Percentiles rank a stretch among this genome's conserved stretches.
phyloP scores from a whole-genome alignment of 1,139 yeast genomes.

The Meyerozyma athensensis region DNA sequence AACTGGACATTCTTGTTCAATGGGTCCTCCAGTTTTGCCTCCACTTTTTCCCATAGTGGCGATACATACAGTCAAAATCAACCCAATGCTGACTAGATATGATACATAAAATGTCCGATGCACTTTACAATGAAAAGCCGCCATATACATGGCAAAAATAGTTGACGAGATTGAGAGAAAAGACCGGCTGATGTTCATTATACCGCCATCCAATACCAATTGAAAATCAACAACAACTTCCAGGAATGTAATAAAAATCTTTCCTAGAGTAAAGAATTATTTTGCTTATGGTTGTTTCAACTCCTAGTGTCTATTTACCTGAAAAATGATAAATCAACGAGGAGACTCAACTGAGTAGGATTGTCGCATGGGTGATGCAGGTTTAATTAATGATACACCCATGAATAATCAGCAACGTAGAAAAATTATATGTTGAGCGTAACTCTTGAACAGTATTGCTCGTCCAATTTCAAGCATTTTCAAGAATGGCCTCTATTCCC shows the following conservation, averaged over 20 bases:
- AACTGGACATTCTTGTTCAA: neutral
- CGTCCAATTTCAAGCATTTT: too few species aligned
- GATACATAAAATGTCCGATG: neutral
- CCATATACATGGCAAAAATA: neutral
- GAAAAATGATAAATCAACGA: too few species aligned
- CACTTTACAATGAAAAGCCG: neutral
- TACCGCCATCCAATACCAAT: neutral
- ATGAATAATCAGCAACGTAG: too few species aligned
- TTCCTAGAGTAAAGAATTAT: too few species aligned
- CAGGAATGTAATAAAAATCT: neutral
- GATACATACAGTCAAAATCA: neutral
- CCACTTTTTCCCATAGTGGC: slow-evolving; percentile 1
- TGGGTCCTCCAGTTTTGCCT: neutral
- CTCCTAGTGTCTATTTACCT: too few species aligned
- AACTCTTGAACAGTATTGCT: too few species aligned
- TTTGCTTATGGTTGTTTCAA: too few species aligned
- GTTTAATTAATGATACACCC: too few species aligned
- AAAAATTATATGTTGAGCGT: too few species aligned
- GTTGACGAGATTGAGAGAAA: neutral
- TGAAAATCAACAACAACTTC: neutral
- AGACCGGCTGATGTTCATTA: neutral
- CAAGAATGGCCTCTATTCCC: too few species aligned
- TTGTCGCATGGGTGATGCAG: too few species aligned
- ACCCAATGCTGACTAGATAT: neutral
- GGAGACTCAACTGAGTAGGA: too few species aligned